phyloP scores from a whole-genome alignment of 1,284 basidiomycete genomes.

The Cystobasidium pallidum region DNA sequence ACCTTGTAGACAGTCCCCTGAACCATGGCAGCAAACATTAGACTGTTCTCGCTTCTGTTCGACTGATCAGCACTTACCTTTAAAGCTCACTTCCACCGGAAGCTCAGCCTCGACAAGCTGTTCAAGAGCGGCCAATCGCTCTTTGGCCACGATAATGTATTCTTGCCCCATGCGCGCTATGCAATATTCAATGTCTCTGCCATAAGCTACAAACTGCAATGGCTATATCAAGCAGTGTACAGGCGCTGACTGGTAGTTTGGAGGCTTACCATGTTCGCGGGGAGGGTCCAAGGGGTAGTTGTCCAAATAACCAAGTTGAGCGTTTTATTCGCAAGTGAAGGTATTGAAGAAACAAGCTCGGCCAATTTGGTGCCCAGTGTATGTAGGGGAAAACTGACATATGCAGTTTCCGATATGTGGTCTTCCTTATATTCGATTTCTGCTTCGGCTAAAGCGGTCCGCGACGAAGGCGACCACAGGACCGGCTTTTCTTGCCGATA shows the following conservation, averaged over 20 bases:
- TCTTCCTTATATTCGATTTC: slow-evolving; percentile 89
- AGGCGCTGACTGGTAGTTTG: neutral
- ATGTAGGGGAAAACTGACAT: slow-evolving; percentile 72
- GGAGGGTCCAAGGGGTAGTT: slow-evolving; percentile 96
- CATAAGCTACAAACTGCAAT: slow-evolving; percentile 31
- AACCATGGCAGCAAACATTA: slow-evolving; percentile 49
- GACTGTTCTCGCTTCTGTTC: neutral
- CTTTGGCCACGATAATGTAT: slow-evolving; percentile 70
- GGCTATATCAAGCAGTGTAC: neutral
- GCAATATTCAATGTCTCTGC: slow-evolving; percentile 65
- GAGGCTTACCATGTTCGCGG: slow-evolving; percentile 80
- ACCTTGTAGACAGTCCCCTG: slow-evolving; percentile 62
- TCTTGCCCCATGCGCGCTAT: slow-evolving; percentile 61
- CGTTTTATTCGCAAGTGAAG: slow-evolving; percentile 51
- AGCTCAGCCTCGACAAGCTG: slow-evolving; percentile 58
- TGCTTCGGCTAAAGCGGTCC: slow-evolving; percentile 92
- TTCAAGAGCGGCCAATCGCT: slow-evolving; percentile 65
- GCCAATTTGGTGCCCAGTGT: slow-evolving; percentile 41
- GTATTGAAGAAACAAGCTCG: slow-evolving; percentile 29
- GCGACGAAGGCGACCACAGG: slow-evolving; percentile 92
- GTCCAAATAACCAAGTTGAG: slow-evolving; percentile 88
- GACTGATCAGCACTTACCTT: slow-evolving; percentile 58
- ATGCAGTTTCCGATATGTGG: slow-evolving; percentile 84
- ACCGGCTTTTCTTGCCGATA: slow-evolving; percentile 87
- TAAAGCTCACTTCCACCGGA: slow-evolving; percentile 62